A percentile compares a stretch with the other conserved stretches of the same genome.
These are phyloP conservation scores for Lagerstroemia speciosa DNA, from an alignment of 345 rosid species.

Conservation along the genomic window DNA sequence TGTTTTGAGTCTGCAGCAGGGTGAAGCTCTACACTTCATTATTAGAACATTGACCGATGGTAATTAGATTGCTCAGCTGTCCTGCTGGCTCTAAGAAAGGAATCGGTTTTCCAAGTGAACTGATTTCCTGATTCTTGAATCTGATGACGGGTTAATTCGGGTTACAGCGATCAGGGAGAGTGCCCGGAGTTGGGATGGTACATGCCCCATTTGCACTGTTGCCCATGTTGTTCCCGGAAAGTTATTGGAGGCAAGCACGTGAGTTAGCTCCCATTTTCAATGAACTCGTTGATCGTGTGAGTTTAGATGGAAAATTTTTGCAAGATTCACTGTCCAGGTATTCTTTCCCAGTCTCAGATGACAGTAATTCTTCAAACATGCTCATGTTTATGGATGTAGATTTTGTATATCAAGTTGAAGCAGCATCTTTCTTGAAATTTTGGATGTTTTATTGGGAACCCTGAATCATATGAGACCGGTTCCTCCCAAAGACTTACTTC, in stretches of 20 bases:
- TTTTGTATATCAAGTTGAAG: neutral
- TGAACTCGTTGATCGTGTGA: conserved; percentile 87
- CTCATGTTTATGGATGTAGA: neutral
- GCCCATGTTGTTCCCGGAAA: conserved; percentile 65
- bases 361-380: neutral
- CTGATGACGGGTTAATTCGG: neutral
- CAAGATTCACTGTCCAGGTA: conserved; percentile 83
- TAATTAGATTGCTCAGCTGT: neutral
- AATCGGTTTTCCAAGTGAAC: neutral
- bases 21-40: neutral
- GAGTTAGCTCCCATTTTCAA: conserved; percentile 87
- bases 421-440: neutral
- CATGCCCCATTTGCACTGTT: conserved; percentile 85
- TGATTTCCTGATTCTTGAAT: neutral
- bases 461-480: neutral
- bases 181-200: conserved; percentile 89
- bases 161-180: conserved; percentile 67
- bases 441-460: neutral
- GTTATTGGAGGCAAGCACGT: conserved; percentile 71
- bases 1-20: too few species aligned
- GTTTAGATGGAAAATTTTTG: conserved; percentile 80
- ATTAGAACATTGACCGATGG: neutral
- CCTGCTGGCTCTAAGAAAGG: neutral
- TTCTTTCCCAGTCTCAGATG: neutral
- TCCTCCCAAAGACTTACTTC: neutral